Conservation (phyloP, 2,329 filamentous ascomycete genomes). For the Aspergillus brunneoviolaceus region DNA sequence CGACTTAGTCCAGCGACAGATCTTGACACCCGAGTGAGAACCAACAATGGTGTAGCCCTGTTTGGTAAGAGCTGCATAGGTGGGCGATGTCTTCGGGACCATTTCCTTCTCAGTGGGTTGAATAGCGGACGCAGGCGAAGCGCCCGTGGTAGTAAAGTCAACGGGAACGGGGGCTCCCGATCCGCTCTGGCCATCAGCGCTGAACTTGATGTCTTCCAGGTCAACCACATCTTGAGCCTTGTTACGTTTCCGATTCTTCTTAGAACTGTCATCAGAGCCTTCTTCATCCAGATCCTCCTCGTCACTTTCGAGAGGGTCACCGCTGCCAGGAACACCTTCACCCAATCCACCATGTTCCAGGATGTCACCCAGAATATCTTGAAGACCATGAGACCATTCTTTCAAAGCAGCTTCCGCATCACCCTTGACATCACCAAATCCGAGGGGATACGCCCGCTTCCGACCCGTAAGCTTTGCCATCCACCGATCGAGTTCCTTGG, state of each 20-base stretch:
- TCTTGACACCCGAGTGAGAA: constrained; percentile 93
- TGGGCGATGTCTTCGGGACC: constrained; percentile 89
- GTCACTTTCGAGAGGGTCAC: constrained; percentile 81
- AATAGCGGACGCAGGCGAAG: constrained; percentile 38
- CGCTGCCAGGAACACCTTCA: constrained; percentile 73
- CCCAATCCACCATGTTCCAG: constrained; percentile 54
- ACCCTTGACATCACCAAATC: constrained; percentile 81
- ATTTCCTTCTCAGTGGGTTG: constrained; percentile 71
- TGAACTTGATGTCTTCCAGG: constrained; percentile 73
- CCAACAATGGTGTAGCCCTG: constrained; percentile 96
- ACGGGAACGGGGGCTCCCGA: constrained; percentile 62
- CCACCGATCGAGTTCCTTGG: constrained; percentile 88
- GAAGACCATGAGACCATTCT: constrained; percentile 76
- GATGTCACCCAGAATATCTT: constrained; percentile 66
- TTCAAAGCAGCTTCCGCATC: constrained; percentile 65
- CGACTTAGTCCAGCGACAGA: constrained; percentile 98
- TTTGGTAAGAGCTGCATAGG: constrained; percentile 84
- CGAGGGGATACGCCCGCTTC: constrained; percentile 84
- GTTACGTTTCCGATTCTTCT: constrained; percentile 48
- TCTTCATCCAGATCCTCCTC: constrained; percentile 66
- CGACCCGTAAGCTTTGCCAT: constrained; percentile 89
- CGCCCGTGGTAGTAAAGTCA: constrained; percentile 69
- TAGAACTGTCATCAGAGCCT: constrained; percentile 55
- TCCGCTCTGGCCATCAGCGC: constrained; percentile 27
- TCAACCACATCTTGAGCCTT: constrained; percentile 62